phyloP scores from a whole-genome alignment of 1,284 basidiomycete species.

The Agaricales sp. region DNA sequence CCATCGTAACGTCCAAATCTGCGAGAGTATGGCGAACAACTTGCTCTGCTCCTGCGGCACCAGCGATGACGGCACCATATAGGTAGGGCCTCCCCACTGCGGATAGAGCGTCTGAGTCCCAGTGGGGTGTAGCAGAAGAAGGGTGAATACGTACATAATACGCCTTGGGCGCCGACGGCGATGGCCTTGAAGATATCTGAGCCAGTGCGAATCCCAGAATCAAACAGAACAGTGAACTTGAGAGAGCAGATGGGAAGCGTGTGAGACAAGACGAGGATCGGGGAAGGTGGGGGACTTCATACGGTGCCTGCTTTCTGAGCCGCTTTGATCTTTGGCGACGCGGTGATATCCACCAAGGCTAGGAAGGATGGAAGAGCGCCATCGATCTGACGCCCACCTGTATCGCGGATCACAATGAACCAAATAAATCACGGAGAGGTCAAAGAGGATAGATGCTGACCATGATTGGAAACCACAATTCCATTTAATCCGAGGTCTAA shows the following conservation, averaged over 20 bases:
- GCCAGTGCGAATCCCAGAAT: constrained; percentile 71
- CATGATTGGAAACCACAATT: constrained; percentile 78
- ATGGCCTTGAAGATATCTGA: constrained; percentile 70
- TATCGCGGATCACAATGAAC: background rate
- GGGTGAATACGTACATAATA: constrained; percentile 39
- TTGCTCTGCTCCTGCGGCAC: constrained; percentile 43
- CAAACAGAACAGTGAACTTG: constrained; percentile 62
- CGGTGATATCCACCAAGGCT: constrained; percentile 56
- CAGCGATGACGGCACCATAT: constrained; percentile 43
- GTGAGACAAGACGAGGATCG: no score
- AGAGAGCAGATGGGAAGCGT: background rate
- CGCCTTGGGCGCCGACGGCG: constrained; percentile 58
- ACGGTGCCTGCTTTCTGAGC: constrained; percentile 39
- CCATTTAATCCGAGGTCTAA: constrained; percentile 60
- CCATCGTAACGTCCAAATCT: constrained; percentile 45
- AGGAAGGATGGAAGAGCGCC: constrained; percentile 63
- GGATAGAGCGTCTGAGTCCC: background rate
- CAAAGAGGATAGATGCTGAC: constrained; percentile 29
- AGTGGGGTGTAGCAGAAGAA: background rate
- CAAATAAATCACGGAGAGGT: background rate
- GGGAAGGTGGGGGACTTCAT: constrained; percentile 18
- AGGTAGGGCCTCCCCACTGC: constrained; percentile 36
- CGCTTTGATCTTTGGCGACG: constrained; percentile 41
- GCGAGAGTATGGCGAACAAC: constrained; percentile 40
- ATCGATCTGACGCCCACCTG: constrained; percentile 75